Evolutionary conservation across 305 asterid genomes (phyloP).

Genomic region (Ilex paraguariensis): DNA sequence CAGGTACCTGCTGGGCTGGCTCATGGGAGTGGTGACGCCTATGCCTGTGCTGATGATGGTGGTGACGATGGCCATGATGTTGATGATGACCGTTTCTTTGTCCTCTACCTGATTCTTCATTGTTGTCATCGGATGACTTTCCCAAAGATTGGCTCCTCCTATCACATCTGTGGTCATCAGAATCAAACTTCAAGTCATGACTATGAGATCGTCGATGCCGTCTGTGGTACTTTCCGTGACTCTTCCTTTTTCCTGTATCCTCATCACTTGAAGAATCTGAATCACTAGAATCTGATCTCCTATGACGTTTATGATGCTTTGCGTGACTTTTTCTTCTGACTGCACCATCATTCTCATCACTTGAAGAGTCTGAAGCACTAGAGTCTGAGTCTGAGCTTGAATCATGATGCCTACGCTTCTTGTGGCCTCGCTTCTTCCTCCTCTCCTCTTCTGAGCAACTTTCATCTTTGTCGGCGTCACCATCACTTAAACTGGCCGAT

Average conservation of each 20-base stretch:
- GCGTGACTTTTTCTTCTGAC: conserved; percentile 25
- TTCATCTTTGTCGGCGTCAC: conserved; percentile 35
- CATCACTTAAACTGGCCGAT: conserved; percentile 36
- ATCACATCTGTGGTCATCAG: conserved; percentile 28
- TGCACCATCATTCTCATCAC: conserved; percentile 29
- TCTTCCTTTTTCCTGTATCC: conserved; percentile 31
- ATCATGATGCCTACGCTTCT: conserved; percentile 37
- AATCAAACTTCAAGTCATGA: conserved; percentile 37
- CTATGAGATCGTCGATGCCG: conserved; percentile 28
- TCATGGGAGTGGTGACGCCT: conserved; percentile 14
- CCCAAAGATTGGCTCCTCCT: conserved; percentile 40
- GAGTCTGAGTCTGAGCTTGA: conserved; percentile 34
- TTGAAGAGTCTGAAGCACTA: conserved; percentile 36
- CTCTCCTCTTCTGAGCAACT: conserved; percentile 41
- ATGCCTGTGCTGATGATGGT: conserved; percentile 23
- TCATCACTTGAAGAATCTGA: conserved; percentile 38
- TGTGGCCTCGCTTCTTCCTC: conserved; percentile 45
- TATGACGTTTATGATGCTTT: conserved; percentile 42
- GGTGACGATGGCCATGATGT: conserved; percentile 19
- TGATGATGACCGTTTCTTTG: conserved; percentile 25
- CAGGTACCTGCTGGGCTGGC: conserved; percentile 13
- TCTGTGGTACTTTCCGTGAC: conserved; percentile 32
- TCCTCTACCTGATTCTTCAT: conserved; percentile 25
- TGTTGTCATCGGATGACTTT: conserved; percentile 37
- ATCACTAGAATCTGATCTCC: conserved; percentile 26